Conservation (phyloP, 768 basidiomycete species). For the Termitomyces sp. region DNA sequence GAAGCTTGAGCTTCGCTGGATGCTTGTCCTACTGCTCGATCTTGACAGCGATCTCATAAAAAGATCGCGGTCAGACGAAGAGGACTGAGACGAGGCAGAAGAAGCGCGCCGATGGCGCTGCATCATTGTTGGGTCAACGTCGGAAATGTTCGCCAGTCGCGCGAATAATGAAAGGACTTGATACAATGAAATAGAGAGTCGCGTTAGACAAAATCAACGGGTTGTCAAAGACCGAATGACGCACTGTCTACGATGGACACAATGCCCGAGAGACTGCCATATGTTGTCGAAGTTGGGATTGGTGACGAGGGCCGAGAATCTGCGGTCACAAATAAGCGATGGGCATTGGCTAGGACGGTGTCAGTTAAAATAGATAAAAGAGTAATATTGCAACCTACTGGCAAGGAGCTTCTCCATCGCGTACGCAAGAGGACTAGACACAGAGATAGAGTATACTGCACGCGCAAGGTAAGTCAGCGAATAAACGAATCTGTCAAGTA, state of each 20-base stretch:
- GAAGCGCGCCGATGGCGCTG: slow-evolving; percentile 77
- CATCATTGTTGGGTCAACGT: slow-evolving; percentile 74
- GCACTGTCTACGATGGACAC: slow-evolving; percentile 79
- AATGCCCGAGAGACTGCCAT: slow-evolving; percentile 61
- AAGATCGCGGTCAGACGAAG: slow-evolving; percentile 36
- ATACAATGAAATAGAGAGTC: background rate
- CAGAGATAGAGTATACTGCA: slow-evolving; percentile 70
- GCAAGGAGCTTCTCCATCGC: slow-evolving; percentile 79
- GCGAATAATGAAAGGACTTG: slow-evolving; percentile 78
- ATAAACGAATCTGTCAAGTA: background rate
- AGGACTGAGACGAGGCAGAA: slow-evolving; percentile 57
- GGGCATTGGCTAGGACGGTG: slow-evolving; percentile 55
- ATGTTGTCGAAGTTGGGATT: slow-evolving; percentile 30
- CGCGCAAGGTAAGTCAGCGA: background rate
- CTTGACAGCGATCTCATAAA: slow-evolving; percentile 35
- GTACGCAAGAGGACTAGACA: slow-evolving; percentile 57
- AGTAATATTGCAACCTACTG: slow-evolving; percentile 41
- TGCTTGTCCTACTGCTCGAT: slow-evolving; percentile 34
- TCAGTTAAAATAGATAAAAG: slow-evolving; percentile 2
- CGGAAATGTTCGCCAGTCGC: slow-evolving; percentile 61
- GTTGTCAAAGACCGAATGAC: slow-evolving; percentile 16
- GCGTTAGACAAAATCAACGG: background rate
- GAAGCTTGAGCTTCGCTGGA: slow-evolving; percentile 27
- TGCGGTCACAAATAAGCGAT: slow-evolving; percentile 72
- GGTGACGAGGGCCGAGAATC: slow-evolving; percentile 54